Conservation (phyloP, 352 stramenopile genomes). For the Hyaloperonospora brassicae region DNA sequence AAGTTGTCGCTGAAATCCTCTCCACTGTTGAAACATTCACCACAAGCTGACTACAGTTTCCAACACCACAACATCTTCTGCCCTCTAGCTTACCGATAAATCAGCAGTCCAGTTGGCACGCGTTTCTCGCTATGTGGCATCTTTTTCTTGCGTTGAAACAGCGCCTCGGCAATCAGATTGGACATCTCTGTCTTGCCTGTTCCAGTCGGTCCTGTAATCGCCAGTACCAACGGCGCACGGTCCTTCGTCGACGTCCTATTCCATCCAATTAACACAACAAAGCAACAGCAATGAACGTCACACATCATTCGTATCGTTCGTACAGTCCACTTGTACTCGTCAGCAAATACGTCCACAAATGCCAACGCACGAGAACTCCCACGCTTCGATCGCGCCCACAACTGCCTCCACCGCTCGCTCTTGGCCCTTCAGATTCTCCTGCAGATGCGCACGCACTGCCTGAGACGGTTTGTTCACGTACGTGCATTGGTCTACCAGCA, state of each 20-base stretch:
- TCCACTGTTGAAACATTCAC: constrained; percentile 29
- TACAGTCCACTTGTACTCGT: background rate
- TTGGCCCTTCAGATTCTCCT: constrained; percentile 54
- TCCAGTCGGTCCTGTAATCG: constrained; percentile 83
- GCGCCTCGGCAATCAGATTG: constrained; percentile 66
- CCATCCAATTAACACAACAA: background rate
- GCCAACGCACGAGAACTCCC: constrained; percentile 67
- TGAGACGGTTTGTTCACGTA: constrained; percentile 66
- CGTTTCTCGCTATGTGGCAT: constrained; percentile 62
- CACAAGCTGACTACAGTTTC: constrained; percentile 1
- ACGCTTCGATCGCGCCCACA: constrained; percentile 64
- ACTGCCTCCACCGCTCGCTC: constrained; percentile 56
- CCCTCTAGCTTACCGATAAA: constrained; percentile 45
- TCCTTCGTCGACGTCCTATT: constrained; percentile 39
- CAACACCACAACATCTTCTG: background rate
- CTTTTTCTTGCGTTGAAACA: constrained; percentile 77
- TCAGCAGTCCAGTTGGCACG: constrained; percentile 58
- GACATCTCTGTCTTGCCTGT: constrained; percentile 89
- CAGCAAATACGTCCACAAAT: background rate
- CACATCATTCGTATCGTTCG: background rate
- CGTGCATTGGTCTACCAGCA: constrained; percentile 50
- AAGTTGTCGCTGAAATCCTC: constrained; percentile 84
- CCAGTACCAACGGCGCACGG: constrained; percentile 72
- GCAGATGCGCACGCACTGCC: constrained; percentile 41
- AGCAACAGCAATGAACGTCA: too few species aligned